Conservation (phyloP, 768 basidiomycete genomes). For the Psilocybe cubensis region DNA sequence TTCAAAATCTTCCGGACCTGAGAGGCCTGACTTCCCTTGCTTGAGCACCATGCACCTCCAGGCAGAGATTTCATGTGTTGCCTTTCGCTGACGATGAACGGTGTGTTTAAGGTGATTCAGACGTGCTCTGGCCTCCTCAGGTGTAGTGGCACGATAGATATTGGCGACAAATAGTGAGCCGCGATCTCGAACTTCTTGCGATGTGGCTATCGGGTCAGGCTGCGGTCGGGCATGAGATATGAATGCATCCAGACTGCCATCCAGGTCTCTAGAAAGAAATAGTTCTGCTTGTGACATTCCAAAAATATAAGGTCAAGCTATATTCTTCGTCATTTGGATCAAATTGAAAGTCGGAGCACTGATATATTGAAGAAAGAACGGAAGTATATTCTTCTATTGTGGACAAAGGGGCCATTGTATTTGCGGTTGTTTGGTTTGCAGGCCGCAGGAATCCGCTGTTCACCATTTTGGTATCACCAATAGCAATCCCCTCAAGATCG, state of each 20-base stretch:
- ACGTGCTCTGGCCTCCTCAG: slow-evolving; percentile 51
- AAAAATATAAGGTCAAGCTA: neutral
- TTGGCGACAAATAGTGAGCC: slow-evolving; percentile 73
- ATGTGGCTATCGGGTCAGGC: slow-evolving; percentile 54
- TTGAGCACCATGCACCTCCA: slow-evolving; percentile 82
- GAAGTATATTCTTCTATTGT: slow-evolving; percentile 4
- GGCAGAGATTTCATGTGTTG: slow-evolving; percentile 75
- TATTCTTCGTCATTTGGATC: neutral
- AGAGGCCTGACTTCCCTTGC: slow-evolving; percentile 63
- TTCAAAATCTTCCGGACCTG: slow-evolving; percentile 78
- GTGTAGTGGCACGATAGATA: slow-evolving; percentile 57
- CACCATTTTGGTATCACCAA: slow-evolving; percentile 28
- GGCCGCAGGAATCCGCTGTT: slow-evolving; percentile 23
- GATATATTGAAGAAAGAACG: neutral
- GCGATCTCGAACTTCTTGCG: slow-evolving; percentile 77
- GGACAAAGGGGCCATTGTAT: slow-evolving; percentile 4
- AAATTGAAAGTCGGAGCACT: neutral
- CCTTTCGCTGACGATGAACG: slow-evolving; percentile 58
- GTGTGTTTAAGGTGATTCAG: slow-evolving; percentile 59
- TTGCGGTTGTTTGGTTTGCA: slow-evolving; percentile 37
- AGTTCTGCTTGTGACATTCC: slow-evolving; percentile 22
- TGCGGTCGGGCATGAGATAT: slow-evolving; percentile 47
- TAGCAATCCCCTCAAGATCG: slow-evolving; percentile 41
- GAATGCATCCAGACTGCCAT: slow-evolving; percentile 54
- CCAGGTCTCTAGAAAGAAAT: slow-evolving; percentile 21